A percentile compares a stretch with the other conserved stretches of the same genome.
These are phyloP conservation scores for Allium cepa DNA, from an alignment of 106 monocot species.

Conservation along the genomic window DNA sequence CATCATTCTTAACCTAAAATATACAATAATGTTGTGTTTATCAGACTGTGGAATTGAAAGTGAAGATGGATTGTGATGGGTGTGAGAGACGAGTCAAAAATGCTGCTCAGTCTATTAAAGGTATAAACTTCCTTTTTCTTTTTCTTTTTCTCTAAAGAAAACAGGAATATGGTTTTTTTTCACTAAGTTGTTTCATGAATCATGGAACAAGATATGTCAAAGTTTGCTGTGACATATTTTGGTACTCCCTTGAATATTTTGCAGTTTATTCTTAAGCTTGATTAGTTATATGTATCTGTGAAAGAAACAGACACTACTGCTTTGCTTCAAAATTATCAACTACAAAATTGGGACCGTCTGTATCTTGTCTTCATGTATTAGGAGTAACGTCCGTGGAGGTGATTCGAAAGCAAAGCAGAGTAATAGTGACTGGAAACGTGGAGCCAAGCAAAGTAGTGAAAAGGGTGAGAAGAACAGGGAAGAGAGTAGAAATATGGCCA, in stretches of 20 bases:
- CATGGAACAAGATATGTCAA: too few species aligned
- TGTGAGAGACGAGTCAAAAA: constrained; percentile 57
- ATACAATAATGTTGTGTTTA: background rate
- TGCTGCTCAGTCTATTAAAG: constrained; percentile 50
- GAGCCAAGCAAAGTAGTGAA: constrained; percentile 39
- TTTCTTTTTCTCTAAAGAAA: background rate
- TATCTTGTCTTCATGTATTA: constrained; percentile 40
- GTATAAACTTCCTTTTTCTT: constrained; percentile 8
- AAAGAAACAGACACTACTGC: too few species aligned
- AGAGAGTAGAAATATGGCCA: constrained; percentile 50
- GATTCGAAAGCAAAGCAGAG: constrained; percentile 45
- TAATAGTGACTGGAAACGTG: constrained; percentile 44
- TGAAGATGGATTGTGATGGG: constrained; percentile 77
- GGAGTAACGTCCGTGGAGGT: constrained; percentile 44
- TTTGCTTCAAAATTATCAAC: too few species aligned
- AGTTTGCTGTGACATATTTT: too few species aligned
- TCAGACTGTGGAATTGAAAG: constrained; percentile 65
- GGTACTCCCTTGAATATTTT: too few species aligned
- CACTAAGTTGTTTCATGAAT: too few species aligned
- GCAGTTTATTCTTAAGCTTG: too few species aligned
- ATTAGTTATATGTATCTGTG: too few species aligned
- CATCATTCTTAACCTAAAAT: background rate
- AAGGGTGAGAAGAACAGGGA: constrained; percentile 44
- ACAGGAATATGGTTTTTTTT: too few species aligned
- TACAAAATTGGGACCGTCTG: constrained; percentile 5